phyloP scores from a whole-genome alignment of 225 moss, liverwort and hornwort species.

The Thuidium tamariscinum region DNA sequence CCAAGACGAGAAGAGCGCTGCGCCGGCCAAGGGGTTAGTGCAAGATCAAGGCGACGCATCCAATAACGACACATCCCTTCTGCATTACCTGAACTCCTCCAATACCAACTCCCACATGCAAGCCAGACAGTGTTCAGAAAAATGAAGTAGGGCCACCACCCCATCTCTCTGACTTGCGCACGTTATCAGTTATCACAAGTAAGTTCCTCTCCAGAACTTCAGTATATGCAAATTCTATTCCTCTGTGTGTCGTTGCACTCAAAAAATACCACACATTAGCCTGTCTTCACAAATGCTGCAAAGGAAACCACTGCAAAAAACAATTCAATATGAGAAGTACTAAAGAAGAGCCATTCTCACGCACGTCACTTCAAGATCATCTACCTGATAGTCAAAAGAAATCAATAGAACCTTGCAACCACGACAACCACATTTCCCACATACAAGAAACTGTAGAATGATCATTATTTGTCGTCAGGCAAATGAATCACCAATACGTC shows the following conservation, averaged over 20 bases:
- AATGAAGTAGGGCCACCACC: background rate
- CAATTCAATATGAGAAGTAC: background rate
- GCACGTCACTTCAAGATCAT: background rate
- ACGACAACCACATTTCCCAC: background rate
- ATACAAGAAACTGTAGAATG: background rate
- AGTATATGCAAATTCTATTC: constrained; percentile 90
- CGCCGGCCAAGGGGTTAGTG: background rate
- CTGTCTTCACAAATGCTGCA: background rate
- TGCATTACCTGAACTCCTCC: background rate
- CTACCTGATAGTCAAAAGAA: too few species aligned
- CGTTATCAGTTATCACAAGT: background rate
- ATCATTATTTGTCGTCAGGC: background rate
- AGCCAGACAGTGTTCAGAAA: background rate
- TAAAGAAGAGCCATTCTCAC: background rate
- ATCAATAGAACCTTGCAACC: too few species aligned
- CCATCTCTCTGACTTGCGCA: background rate
- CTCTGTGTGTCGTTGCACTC: constrained; percentile 83
- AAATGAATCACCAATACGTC: background rate
- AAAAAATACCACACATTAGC: background rate
- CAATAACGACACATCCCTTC: background rate
- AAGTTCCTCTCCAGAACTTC: constrained; percentile 71
- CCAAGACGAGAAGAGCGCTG: background rate
- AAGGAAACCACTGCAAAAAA: background rate
- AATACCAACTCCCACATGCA: background rate
- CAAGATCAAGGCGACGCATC: background rate